These are phyloP conservation scores for Kalaharituber pfeilii DNA, from an alignment of 2,329 filamentous ascomycete species.

Conservation along the genomic window DNA sequence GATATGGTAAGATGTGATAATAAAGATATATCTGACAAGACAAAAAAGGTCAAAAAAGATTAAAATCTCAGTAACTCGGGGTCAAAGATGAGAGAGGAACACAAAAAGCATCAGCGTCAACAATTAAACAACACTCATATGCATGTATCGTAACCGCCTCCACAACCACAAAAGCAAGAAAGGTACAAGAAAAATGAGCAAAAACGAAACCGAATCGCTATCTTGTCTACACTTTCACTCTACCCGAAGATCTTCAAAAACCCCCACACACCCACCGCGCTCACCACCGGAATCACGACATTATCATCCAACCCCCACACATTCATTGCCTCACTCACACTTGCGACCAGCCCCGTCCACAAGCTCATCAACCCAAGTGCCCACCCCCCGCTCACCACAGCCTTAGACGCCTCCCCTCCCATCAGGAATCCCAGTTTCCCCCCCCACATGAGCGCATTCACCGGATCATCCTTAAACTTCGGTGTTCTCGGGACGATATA, in stretches of 20 bases:
- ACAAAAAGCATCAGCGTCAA: no score
- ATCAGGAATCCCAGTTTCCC: conserved; percentile 52
- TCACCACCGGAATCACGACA: conserved; percentile 83
- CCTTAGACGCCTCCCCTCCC: conserved; percentile 7
- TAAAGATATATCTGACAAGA: no score
- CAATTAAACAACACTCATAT: no score
- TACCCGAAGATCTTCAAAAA: conserved; percentile 68
- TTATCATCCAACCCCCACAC: conserved; percentile 95
- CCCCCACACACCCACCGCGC: conserved; percentile 72
- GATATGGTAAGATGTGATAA: no score
- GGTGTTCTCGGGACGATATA: conserved; percentile 55
- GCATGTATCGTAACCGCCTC: no score
- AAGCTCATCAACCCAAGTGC: conserved; percentile 69
- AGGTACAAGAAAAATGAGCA: no score
- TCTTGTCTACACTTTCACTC: no score
- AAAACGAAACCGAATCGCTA: no score
- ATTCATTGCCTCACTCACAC: conserved; percentile 77
- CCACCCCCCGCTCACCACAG: conserved; percentile 48
- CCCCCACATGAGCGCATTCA: conserved; percentile 57
- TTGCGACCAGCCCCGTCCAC: conserved; percentile 75
- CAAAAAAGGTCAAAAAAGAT: no score
- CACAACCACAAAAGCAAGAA: no score
- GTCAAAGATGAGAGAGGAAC: no score
- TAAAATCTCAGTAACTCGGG: no score
- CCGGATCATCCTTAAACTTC: conserved; percentile 49